Percentiles rank a stretch among this genome's conserved stretches.
Evolutionary conservation across 2,329 filamentous ascomycete species (phyloP).

Genomic region (Pseudogymnoascus destructans): DNA sequence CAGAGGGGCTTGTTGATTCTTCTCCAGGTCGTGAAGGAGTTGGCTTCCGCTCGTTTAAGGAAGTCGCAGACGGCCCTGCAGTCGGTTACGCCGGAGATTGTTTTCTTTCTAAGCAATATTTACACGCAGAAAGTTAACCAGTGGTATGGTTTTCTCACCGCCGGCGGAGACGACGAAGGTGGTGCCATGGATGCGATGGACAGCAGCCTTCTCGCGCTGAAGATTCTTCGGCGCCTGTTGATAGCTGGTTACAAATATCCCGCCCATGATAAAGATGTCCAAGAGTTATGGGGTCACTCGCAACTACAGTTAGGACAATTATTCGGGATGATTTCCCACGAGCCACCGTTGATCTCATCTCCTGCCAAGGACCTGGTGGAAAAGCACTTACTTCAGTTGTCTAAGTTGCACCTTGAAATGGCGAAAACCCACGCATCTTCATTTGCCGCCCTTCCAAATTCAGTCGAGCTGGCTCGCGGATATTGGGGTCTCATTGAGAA

Average conservation of each 20-base stretch:
- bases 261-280: constrained; percentile 61
- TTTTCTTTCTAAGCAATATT: constrained; percentile 65
- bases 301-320: constrained; percentile 69
- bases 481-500: constrained; percentile 77
- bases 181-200: constrained; percentile 52
- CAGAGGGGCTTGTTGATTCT: constrained; percentile 63
- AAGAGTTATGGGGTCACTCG: constrained; percentile 68
- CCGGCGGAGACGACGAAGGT: constrained; percentile 44
- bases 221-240: constrained; percentile 65
- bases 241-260: constrained; percentile 75
- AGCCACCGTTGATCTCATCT: constrained; percentile 38
- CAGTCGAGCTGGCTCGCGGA: constrained; percentile 59
- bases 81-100: constrained; percentile 65
- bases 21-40: constrained; percentile 79
- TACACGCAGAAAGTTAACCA: constrained; percentile 60
- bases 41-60: constrained; percentile 65
- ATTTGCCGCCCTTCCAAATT: constrained; percentile 71
- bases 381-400: constrained; percentile 78
- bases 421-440: constrained; percentile 64
- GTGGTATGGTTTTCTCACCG: constrained; percentile 52
- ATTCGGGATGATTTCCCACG: constrained; percentile 46
- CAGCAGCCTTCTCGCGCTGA: constrained; percentile 67
- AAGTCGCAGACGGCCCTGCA: constrained; percentile 66
- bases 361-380: constrained; percentile 52
- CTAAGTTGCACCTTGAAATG: constrained; percentile 86